phyloP scores from a whole-genome alignment of 176 grass and related monocot genomes.

The Hordeum vulgare region DNA sequence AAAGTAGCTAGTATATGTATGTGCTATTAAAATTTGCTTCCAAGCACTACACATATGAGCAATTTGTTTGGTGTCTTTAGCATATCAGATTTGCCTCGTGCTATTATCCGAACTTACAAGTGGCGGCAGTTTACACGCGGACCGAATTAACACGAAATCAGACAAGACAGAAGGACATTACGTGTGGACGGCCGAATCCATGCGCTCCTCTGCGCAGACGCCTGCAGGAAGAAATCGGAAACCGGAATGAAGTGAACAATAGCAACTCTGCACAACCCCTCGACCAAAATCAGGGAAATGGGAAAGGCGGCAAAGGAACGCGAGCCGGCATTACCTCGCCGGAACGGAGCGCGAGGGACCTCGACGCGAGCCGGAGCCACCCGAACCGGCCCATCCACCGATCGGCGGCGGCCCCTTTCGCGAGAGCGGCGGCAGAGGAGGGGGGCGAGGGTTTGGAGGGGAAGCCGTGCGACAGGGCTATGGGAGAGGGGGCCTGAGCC shows the following conservation, averaged over 20 bases:
- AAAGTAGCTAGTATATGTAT: not conserved
- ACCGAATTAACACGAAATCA: not conserved
- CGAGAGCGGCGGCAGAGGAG: not conserved
- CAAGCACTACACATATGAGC: not conserved
- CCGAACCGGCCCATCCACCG: constrained; percentile 21
- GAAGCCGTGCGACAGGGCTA: not conserved
- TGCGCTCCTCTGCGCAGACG: constrained; percentile 5
- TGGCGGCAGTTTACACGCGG: not conserved
- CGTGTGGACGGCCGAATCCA: constrained; percentile 17
- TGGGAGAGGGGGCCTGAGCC: not conserved
- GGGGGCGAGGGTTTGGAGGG: not conserved
- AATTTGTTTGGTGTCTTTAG: not conserved
- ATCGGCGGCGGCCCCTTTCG: not conserved
- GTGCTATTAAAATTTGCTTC: not conserved
- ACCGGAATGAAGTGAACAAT: not conserved
- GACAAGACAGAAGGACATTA: constrained; percentile 5
- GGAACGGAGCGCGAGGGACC: constrained; percentile 28
- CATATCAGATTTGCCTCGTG: not conserved
- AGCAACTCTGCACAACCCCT: not conserved
- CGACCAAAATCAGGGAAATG: not conserved
- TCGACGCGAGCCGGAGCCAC: constrained; percentile 39
- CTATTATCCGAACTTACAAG: too few relatives aligned
- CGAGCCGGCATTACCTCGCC: constrained; percentile 32
- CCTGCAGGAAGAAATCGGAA: constrained; percentile 2
- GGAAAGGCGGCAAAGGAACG: not conserved